Evolutionary conservation across 1,284 basidiomycete species (phyloP), one percentile per base, ranked within the genome.

Genomic region (Entoloma clypeatum): DNA sequence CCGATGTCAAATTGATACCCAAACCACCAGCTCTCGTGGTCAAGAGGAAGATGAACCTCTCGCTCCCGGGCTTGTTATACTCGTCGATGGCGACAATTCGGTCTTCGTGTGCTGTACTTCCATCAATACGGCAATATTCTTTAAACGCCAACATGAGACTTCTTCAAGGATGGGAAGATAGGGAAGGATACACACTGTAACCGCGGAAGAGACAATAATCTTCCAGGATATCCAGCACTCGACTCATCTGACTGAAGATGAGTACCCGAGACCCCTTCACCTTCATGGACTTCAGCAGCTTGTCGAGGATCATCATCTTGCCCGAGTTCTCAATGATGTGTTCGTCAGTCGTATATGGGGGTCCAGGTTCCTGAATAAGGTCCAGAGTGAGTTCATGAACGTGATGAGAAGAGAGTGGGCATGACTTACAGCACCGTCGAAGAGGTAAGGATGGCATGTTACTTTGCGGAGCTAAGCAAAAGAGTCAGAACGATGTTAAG

Each of bases 161-260:
- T 31, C 19, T 28, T 28, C 9, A 30, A n/a, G 19, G 24, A 38
- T 17, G 23, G 7, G 33, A 25, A 38, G 41, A 32, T 3, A 30
- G 37, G 35, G 23, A 17, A 9, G 31, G 34, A 10, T 2, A 75
- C 88, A 47, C 55, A 94, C 92, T 85, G 67, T 89, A 95, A 43
- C 71, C 71, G 35, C 95, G 74, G 75, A 98, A 99, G 47, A 96
- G 71, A 63, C 93, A 98, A 65, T 96, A 99, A 60, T 99, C 96
- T 61, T 99, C 95, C 28, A 99, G 67, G 48, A 99, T 99, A 64
- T 99, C 96, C 39, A 79, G 61, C 18, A 93, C 84, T 30, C 95
- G 87, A 65, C 90, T 94, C 95, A 99, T 99, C 66, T 98, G 95
- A 53, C 90, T 94, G 72, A 99, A 99, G 52, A 99, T 97, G 50